Base-by-base conservation (phyloP, 2,329 filamentous ascomycete genomes). In the Colletotrichum simmondsii region DNA sequence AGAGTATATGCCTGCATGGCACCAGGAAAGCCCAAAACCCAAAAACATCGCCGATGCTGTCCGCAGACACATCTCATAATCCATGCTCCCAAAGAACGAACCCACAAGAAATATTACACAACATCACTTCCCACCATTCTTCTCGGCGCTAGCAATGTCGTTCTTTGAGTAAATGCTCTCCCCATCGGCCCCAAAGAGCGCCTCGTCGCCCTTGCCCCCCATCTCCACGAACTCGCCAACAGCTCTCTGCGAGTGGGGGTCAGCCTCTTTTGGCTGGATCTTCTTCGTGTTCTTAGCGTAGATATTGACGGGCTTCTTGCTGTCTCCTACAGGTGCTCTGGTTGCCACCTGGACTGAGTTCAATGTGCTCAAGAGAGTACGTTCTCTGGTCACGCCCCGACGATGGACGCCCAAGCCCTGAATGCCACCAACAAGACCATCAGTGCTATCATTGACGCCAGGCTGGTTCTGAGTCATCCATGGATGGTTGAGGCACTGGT, bases 401-500 rank as follows among this genome's bases (percentile, higher is more conserved):
- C 93, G 93, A 30, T 93, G 91, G 80, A 99, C 95, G 76, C 97
- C 95, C 11, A 99, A 88, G 12, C 90, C 89, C 28, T 91, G 91
- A 76, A 99, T 90, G 37, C 94, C 95, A n/a, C 94, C 94, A 0
- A 97, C 95, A 26, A 99, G 88, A 6, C 96, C 95, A 79, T 97
- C 95, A 19, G 95, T 98, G 83, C 95, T 98, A 84, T 98, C 96
- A 74, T 92, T 92, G 35, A 92, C 87, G 73, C 88, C 91, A 46
- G 90, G 85, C 16, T 81, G 75, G 53, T 84, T 89, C 75, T 91
- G 88, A 0, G 91, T 95, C 66, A 95, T 90, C 97, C 97, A 99
- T 0, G 96, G 95, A 79, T 99, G 97, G 76, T 93, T 87, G 11
- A 99, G 88, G 79, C 97, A 98, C 78, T 97, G 91, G 75, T 98